Evolutionary conservation across 148 eudicot genomes (phyloP), one percentile per base, ranked within the genome.

Genomic region (Chenopodium album): DNA sequence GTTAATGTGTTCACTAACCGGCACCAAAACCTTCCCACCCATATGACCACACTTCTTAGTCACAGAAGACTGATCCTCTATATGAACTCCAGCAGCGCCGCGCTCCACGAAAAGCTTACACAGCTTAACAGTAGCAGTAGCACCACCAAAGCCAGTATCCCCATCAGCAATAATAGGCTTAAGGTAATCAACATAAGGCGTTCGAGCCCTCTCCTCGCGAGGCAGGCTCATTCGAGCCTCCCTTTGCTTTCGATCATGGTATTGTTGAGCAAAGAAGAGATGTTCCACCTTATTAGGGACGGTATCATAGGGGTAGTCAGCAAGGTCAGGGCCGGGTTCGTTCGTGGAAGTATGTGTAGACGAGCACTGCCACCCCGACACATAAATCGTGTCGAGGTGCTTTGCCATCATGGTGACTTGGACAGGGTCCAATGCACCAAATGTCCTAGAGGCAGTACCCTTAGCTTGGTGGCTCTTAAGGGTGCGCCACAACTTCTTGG

Each of bases 361-460:
- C 8, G 94, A 93, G 86, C 97, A 93, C 60, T 93, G 94, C 97
- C 94, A 93, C 1, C 97, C 97, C 0, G 94, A 93, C 46, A 93
- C 97, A n/a, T 93, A 93, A 37, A 93, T 90, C 11, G 94, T 85
- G 89, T 93, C 97, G 62, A 91, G 78, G 79, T 93, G 90, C 79
- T 93, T 93, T 19, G 92, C 91, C 97, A 93, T 93, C 94, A 91
- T 89, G 67, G 92, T 89, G 9, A 93, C 97, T 82, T 93, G 97
- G 76, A 93, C 93, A 34, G 94, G 97, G 84, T 93, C 97, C 6
- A 93, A 91, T 4, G 97, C 90, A 28, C 97, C 97, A 62, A 93
- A 93, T 13, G 97, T 91, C 29, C 97, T 77, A 0, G 94, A 93
- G 22, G 91, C 91, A 0, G 94, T 91, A 78, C 94, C 88, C 31